Conservation (phyloP, 2,329 filamentous ascomycete genomes). For the Xenoacremonium recifei region DNA sequence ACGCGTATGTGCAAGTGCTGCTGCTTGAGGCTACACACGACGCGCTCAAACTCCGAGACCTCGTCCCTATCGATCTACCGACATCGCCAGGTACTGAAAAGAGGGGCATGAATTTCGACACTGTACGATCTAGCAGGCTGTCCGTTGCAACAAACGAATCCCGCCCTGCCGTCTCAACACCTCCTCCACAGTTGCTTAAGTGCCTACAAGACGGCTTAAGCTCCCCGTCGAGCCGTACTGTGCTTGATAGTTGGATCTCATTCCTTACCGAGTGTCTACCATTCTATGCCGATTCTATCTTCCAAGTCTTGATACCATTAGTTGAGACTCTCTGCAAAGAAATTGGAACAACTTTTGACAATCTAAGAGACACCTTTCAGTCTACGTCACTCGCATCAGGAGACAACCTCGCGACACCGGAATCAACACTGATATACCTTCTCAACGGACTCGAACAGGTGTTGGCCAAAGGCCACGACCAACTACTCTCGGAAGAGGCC, state of each 20-base stretch:
- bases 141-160: constrained; percentile 35
- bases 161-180: constrained; percentile 36
- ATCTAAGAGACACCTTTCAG: constrained; percentile 64
- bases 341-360: constrained; percentile 69
- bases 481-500: constrained; percentile 73
- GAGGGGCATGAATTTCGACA: constrained; percentile 41
- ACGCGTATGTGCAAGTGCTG: constrained; percentile 72
- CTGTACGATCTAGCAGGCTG: constrained; percentile 36
- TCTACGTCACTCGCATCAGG: constrained; percentile 20
- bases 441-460: constrained; percentile 93
- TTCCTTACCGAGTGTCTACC: constrained; percentile 83
- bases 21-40: constrained; percentile 77
- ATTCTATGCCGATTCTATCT: constrained; percentile 79
- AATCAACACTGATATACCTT: constrained; percentile 76
- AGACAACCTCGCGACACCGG: constrained; percentile 45
- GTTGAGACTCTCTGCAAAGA: constrained; percentile 86
- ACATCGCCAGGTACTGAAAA: constrained; percentile 48
- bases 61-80: constrained; percentile 38
- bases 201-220: constrained; percentile 81
- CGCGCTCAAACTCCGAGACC: constrained; percentile 64
- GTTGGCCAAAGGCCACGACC: constrained; percentile 82
- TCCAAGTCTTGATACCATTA: constrained; percentile 85
- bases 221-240: constrained; percentile 67
- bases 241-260: constrained; percentile 88
- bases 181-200: constrained; percentile 72